These are phyloP conservation scores for Pascua guehoae DNA, from an alignment of 1,284 basidiomycete species.

Conservation along the genomic window DNA sequence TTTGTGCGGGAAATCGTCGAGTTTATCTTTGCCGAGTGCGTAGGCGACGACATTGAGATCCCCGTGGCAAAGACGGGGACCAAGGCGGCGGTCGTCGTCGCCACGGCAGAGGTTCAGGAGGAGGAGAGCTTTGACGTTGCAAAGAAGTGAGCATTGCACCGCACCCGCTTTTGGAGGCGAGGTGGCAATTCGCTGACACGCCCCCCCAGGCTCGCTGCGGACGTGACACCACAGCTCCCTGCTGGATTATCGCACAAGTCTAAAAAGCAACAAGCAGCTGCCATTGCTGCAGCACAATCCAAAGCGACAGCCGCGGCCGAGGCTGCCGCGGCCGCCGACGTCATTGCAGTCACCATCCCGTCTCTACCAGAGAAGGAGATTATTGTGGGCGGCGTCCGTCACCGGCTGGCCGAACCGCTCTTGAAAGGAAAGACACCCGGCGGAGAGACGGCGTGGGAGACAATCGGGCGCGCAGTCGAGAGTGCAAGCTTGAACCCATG, in stretches of 20 bases:
- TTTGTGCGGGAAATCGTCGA: conserved; percentile 35
- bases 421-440: conserved; percentile 51
- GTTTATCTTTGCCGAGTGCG: conserved; percentile 39
- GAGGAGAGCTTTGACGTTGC: conserved; percentile 67
- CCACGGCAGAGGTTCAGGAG: conserved; percentile 53
- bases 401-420: conserved; percentile 84
- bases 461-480: conserved; percentile 39
- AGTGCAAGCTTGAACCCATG: conserved; percentile 41
- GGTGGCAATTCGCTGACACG: conserved; percentile 10
- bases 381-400: conserved; percentile 78
- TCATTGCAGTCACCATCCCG: conserved; percentile 53
- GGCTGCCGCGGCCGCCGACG: conserved; percentile 33
- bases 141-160: conserved; percentile 48
- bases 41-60: conserved; percentile 43
- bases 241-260: conserved; percentile 47
- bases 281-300: conserved; percentile 60
- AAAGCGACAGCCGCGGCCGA: conserved; percentile 59
- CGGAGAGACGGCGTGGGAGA: conserved; percentile 57
- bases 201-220: conserved; percentile 31
- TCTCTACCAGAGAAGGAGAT: conserved; percentile 69
- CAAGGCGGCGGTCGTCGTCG: conserved; percentile 17
- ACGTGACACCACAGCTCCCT: conserved; percentile 26
- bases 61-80: conserved; percentile 22
- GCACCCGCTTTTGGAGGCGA: too few relatives aligned
- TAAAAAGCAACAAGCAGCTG: conserved; percentile 50